Evolutionary conservation across 768 basidiomycete genomes (phyloP), one percentile per base, ranked within the genome.

Genomic region (Mycena alexandri): DNA sequence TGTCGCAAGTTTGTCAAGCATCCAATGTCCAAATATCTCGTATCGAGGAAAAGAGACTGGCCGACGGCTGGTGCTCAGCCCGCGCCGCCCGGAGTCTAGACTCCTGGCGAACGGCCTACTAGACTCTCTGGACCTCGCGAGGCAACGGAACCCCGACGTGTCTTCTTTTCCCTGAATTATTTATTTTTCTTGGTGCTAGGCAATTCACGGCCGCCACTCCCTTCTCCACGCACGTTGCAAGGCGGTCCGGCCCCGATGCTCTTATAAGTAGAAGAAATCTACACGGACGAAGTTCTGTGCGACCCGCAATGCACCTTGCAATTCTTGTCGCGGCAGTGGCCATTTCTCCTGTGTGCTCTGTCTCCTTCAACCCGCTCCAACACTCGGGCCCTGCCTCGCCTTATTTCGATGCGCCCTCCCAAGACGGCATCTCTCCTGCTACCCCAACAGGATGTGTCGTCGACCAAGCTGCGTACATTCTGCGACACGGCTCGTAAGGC

Each of bases 331-430:
- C 14, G 9, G 52, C 53, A 3, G 21, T 44, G 13, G 46, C 59
- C 13, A 33, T 69, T 33, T 43, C 47, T 44, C 17, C 33, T 16
- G 58, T 42, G 29, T 55, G 47, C 34, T 43, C 46, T 36, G 54
- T 33, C 19, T 58, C 43, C 22, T 83, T 82, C 70, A 68, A 84
- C 58, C 81, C 82, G 2, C 69, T 82, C 12, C 76, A 82, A 2
- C 83, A 84, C 70, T 81, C 81, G n/a, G 83, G 83, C 0, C 74
- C 79, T 2, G 79, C 81, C 0, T 80, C 81, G 1, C 83, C 83
- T 1, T 84, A 83, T 67, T 84, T 84, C 58, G 77, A 80, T 50
- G 82, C 83, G 5, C 82, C 83, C 1, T 74, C 78, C 4, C 82
- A 80, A 62, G 74, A 71, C 24, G 80, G 78, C 12, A 78, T 84